Evolutionary conservation across 768 basidiomycete species (phyloP), one percentile per base, ranked within the genome.

Genomic region (Leccinum rimulosum): DNA sequence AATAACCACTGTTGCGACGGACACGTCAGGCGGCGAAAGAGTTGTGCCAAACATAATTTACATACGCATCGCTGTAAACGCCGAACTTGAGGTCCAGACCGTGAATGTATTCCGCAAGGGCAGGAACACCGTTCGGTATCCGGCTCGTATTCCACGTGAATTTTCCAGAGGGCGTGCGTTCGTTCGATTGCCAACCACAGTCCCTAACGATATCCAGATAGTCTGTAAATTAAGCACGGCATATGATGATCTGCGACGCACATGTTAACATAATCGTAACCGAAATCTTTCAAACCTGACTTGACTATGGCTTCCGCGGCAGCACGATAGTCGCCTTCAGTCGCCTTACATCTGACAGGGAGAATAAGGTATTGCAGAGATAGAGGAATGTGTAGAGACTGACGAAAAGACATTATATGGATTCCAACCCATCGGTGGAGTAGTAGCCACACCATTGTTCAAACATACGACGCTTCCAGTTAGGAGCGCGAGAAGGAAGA

Each of bases 361-460:
- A 6, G 10, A 12, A 2, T 57, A 3, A 47, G 22, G 1, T 2
- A 25, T 25, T 4, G 19, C 31, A 38, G 6, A 3, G 27, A 27
- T 27, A 10, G 7, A 4, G 2, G 17, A 25, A 52, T 12, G 6
- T 6, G 12, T 0, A 19, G 3, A 28, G 38, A 55, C 62, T 45
- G 12, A 64, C 63, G n/a, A 17, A 38, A 56, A 62, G 8, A 54
- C 63, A 22, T 62, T 64, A 25, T 62, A 64, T 45, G 63, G 60
- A 36, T 64, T 64, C 63, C 63, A 64, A 28, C 63, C 63, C 60
- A 62, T 62, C 5, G 63, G 51, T 19, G 63, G 63, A 7, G 63
- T 56, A 35, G 11, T 54, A 38, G 63, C 57, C 8, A 56, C 51
- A 17, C 63, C 63, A 47, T 64, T 64, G 6, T 64, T 30, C 19